Evolutionary conservation across 2,329 filamentous ascomycete genomes (phyloP), one percentile per base, ranked within the genome.

Genomic region (Lachnellula hyalina): DNA sequence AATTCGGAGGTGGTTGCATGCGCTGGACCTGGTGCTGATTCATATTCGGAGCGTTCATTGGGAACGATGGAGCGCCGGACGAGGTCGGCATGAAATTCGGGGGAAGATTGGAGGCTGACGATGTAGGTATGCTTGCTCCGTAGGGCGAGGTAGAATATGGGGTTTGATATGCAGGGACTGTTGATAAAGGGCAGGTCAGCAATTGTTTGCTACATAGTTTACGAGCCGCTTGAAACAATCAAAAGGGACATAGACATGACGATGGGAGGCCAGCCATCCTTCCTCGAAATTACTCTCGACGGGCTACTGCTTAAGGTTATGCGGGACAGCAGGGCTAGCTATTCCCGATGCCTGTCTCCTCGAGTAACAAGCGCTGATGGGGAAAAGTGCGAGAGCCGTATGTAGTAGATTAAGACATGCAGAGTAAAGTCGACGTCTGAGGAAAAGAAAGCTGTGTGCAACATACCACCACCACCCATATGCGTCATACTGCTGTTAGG

Each of bases 131-230:
- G 47, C 60, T 63, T 41, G 61, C 61, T 47, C 78, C 80, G 65
- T 84, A 85, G 5, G 81, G 77, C 36, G 79, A 77, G 63, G 73
- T 75, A 23, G 79, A 77, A 61, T 81, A 85, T 51, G 82, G 80
- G 41, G 80, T 73, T 60, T 82, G 83, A 60, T 79, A 83, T 48
- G 69, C 67, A 62, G 78, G 70, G 75, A 83, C 81, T 82, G 68
- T 55, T 56, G 61, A 64, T 63, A 49, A 51, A 41, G 51, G 47
- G 53, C 59, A 62, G 51, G 63, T 67, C 55, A 70, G 73, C 62
- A 53, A 40, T 52, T 54, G 53, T 61, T 60, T 64, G 56, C 52
- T 55, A 42, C 36, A 40, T 9, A 52, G 6, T 32, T 9, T 28
- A 45, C 50, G 25, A 53, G 35, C 49, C 25, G 34, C 17, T 54